Conservation (phyloP, 1,139 yeast genomes). For the Lodderomyces oxycetoniae region DNA sequence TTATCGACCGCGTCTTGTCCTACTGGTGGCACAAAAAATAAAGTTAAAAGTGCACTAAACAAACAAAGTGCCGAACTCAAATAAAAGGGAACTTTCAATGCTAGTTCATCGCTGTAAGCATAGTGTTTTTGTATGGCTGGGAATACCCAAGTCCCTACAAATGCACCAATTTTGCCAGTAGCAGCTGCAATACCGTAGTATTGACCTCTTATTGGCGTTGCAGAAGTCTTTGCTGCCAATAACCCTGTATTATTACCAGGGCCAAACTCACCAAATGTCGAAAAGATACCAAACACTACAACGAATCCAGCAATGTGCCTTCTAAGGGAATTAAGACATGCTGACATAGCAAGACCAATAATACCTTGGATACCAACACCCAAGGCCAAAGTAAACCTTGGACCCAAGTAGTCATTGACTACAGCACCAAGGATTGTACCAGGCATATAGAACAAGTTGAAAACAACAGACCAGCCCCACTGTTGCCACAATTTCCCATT, state of each 20-base stretch:
- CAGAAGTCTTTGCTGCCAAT: slow-evolving; percentile 79
- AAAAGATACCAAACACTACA: slow-evolving; percentile 82
- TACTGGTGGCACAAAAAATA: slow-evolving; percentile 72
- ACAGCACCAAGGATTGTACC: slow-evolving; percentile 84
- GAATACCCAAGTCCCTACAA: slow-evolving; percentile 84
- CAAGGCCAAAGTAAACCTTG: slow-evolving; percentile 65
- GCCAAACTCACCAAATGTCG: slow-evolving; percentile 87
- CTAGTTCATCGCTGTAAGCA: slow-evolving; percentile 32
- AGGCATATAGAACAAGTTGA: slow-evolving; percentile 83
- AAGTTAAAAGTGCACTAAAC: slow-evolving; percentile 62
- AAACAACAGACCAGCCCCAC: slow-evolving; percentile 90
- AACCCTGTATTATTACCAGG: slow-evolving; percentile 92
- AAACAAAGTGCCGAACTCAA: slow-evolving; percentile 74
- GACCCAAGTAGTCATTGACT: slow-evolving; percentile 82
- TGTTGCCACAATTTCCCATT: slow-evolving; percentile 48
- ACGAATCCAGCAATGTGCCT: slow-evolving; percentile 71
- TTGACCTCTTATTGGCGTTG: slow-evolving; percentile 86
- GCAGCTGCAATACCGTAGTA: slow-evolving; percentile 93
- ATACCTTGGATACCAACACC: slow-evolving; percentile 74
- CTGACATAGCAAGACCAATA: slow-evolving; percentile 86
- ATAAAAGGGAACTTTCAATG: slow-evolving; percentile 75
- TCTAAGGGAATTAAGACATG: slow-evolving; percentile 50
- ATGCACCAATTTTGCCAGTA: slow-evolving; percentile 85
- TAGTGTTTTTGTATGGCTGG: slow-evolving; percentile 58
- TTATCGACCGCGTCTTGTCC: slow-evolving; percentile 77